Evolutionary conservation across 208 protist genomes (phyloP).

Genomic region (Sergeia podlipaevii): DNA sequence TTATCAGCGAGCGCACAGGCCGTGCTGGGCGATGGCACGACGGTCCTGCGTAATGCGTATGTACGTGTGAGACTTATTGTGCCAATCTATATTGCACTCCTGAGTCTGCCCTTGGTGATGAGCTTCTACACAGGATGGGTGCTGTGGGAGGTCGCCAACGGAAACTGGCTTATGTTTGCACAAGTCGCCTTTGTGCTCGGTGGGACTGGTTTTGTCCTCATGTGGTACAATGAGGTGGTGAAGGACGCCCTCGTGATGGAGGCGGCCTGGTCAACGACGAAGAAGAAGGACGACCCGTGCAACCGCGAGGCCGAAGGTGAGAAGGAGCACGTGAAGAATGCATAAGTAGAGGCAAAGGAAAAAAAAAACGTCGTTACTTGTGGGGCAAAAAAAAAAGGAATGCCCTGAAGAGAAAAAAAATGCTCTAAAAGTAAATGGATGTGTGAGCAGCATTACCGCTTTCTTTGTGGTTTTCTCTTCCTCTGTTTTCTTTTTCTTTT

Average conservation of each 20-base stretch:
- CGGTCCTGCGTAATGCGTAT: slow-evolving; percentile 30
- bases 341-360: too few species aligned
- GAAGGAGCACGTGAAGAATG: too few species aligned
- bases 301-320: too few species aligned
- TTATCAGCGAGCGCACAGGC: slow-evolving; percentile 15
- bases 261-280: too few species aligned
- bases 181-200: slow-evolving; percentile 38
- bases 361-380: too few species aligned
- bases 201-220: slow-evolving; percentile 32
- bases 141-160: slow-evolving; percentile 57
- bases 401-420: too few species aligned
- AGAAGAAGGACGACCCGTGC: too few species aligned
- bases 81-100: slow-evolving; percentile 36
- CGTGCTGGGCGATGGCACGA: slow-evolving; percentile 9
- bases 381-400: too few species aligned
- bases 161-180: slow-evolving; percentile 79
- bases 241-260: slow-evolving; percentile 32
- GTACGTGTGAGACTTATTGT: slow-evolving; percentile 40
- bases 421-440: too few species aligned
- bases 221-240: slow-evolving; percentile 38
- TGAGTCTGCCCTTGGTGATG: slow-evolving; percentile 47
- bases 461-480: background rate
- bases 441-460: too few species aligned
- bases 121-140: slow-evolving; percentile 66
- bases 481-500: slow-evolving; percentile 9